Percentiles rank a stretch among this genome's conserved stretches.
These are phyloP conservation scores for Massarina eburnea DNA, from an alignment of 2,329 filamentous ascomycete genomes.

Conservation along the genomic window DNA sequence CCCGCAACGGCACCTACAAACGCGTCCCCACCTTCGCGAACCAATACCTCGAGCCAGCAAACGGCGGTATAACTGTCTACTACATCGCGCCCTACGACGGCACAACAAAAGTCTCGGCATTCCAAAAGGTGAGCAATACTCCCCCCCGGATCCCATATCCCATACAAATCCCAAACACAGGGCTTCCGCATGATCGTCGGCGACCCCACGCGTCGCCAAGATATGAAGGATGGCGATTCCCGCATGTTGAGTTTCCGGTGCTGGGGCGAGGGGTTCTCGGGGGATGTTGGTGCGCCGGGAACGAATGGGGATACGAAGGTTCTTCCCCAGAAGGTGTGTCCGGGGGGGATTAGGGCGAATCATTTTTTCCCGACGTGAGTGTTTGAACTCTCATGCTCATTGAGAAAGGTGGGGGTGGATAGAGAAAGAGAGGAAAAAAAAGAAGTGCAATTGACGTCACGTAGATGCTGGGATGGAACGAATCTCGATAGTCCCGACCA, in stretches of 20 bases:
- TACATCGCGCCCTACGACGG: constrained; percentile 35
- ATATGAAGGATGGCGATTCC: constrained; percentile 2
- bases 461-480: constrained; percentile 68
- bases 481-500: constrained; percentile 56
- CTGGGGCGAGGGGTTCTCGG: constrained; percentile 20
- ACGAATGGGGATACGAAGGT: constrained; percentile 24
- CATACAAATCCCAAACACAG: background rate
- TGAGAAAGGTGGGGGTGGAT: too few species aligned
- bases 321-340: constrained; percentile 69
- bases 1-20: constrained; percentile 34
- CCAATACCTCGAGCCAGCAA: constrained; percentile 20
- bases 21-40: constrained; percentile 41
- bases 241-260: constrained; percentile 21
- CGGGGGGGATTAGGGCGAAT: constrained; percentile 70
- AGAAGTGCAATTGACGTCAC: background rate
- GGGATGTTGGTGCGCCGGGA: constrained; percentile 25
- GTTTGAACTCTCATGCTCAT: too few species aligned
- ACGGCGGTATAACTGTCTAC: constrained; percentile 43
- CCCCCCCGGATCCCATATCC: too few species aligned
- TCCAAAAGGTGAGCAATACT: constrained; percentile 29
- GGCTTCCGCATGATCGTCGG: constrained; percentile 15
- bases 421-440: background rate
- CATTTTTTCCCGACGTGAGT: constrained; percentile 62
- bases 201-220: constrained; percentile 7
- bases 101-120: constrained; percentile 32